Percentiles rank a stretch among this genome's conserved stretches.
Evolutionary conservation across 2,329 filamentous ascomycete species (phyloP).

Genomic region (Paecilomyces formosus): DNA sequence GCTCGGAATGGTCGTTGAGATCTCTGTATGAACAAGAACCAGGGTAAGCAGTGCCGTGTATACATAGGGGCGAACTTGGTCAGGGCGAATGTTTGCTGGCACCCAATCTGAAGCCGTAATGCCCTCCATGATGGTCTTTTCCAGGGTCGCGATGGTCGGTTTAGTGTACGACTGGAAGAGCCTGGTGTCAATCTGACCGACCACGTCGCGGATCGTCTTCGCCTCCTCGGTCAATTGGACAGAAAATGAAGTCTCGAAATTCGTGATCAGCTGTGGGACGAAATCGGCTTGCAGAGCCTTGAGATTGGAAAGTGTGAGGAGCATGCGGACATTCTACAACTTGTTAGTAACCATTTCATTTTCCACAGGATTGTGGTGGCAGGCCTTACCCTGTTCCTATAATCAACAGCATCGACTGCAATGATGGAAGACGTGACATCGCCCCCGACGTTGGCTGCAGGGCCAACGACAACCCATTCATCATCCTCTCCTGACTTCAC

Average conservation of each 20-base stretch:
- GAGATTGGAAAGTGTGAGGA: conserved; percentile 88
- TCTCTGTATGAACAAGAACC: conserved; percentile 86
- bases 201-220: conserved; percentile 83
- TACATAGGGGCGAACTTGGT: conserved; percentile 77
- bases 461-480: conserved; percentile 44
- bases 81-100: conserved; percentile 52
- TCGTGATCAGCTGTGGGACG: conserved; percentile 78
- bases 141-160: conserved; percentile 62
- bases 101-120: conserved; percentile 67
- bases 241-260: conserved; percentile 90
- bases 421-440: conserved; percentile 34
- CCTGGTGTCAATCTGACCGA: conserved; percentile 80
- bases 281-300: conserved; percentile 72
- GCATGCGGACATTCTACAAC: conserved; percentile 78
- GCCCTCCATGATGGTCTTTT: conserved; percentile 63
- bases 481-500: conserved; percentile 53
- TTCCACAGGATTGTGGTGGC: conserved; percentile 1
- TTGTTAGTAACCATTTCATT: conserved; percentile 7
- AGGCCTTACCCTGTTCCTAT: conserved; percentile 43
- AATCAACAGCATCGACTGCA: conserved; percentile 45
- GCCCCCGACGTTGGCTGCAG: conserved; percentile 19
- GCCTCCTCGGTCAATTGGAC: conserved; percentile 91
- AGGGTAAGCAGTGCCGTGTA: conserved; percentile 79
- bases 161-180: conserved; percentile 90
- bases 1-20: conserved; percentile 64